Percentiles rank a stretch among this genome's conserved stretches.
phyloP scores from a whole-genome alignment of 2,329 filamentous ascomycete species.

The Cordyceps fumosorosea region DNA sequence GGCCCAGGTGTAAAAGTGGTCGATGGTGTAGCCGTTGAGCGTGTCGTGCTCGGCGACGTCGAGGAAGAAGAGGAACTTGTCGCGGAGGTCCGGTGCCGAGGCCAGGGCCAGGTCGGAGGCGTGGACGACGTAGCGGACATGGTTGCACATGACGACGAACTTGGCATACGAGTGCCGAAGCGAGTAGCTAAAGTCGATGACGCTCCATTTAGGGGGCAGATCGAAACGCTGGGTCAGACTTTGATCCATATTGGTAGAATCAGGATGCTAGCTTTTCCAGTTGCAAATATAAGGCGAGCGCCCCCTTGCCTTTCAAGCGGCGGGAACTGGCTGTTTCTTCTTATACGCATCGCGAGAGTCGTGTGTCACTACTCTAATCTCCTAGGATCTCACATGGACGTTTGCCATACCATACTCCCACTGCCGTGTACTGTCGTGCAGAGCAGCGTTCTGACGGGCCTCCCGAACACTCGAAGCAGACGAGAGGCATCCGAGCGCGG shows the following conservation, averaged over 20 bases:
- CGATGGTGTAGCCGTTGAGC: neutral
- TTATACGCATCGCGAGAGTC: too few relatives aligned
- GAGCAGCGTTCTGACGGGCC: too few relatives aligned
- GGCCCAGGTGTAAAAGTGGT: neutral
- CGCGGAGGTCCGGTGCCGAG: neutral
- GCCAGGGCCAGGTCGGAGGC: neutral
- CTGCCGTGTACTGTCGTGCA: too few relatives aligned
- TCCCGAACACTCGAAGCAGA: too few relatives aligned
- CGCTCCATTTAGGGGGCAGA: neutral
- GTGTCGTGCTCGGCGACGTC: neutral
- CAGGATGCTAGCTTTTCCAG: neutral
- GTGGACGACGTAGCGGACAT: neutral
- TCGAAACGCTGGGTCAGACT: neutral
- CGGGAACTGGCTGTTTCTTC: too few relatives aligned
- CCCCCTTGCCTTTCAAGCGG: too few relatives aligned
- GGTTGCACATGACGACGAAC: neutral
- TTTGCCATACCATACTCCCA: too few relatives aligned
- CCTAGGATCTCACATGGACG: too few relatives aligned
- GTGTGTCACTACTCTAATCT: too few relatives aligned
- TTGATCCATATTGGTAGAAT: neutral
- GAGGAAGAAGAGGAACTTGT: neutral
- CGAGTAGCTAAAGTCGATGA: neutral
- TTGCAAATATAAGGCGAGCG: too few relatives aligned
- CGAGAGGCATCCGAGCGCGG: too few relatives aligned
- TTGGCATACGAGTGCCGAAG: neutral